Evolutionary conservation across 139 green algal genomes (phyloP), one percentile per base, ranked within the genome.

Genomic region (Chlamydomonas urium): DNA sequence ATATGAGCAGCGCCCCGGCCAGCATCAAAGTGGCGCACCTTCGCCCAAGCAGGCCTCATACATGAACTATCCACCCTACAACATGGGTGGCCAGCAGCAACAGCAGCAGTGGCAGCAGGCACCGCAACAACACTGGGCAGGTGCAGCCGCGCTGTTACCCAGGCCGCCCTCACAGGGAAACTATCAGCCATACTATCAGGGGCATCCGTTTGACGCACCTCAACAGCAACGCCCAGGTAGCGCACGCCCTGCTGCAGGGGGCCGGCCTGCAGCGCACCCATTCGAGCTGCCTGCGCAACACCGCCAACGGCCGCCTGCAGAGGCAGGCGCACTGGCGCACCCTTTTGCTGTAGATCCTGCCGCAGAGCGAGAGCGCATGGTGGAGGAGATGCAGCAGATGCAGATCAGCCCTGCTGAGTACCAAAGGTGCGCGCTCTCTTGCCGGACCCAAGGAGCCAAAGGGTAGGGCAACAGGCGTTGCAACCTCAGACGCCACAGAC

Each of bases 301-400:
- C n/a, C n/a, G n/a, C n/a, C n/a, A n/a, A n/a, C 2, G 47, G 63
- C 34, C 29, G 26, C 6, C 6, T 23, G 28, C 47, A 38, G 33
- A 47, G 59, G 38, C 58, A 34, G 37, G 47, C 17, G 5, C 48
- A 21, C 24, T 58, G 50, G 48, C 26, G 10, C 50, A 67, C n/a
- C 53, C 38, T 1, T 62, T 63, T 69, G 61, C 61, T 32, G 19
- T 42, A 36, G 61, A 69, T 28, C 61, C 32, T 4, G 35, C 23
- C 23, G 32, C 24, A 34, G 32, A 53, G 4, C 77, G 48, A 24
- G 78, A 83, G 53, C n/a, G 31, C 1, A 69, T 83, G 53, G 78
- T 73, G 3, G 72, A 73, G 23, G 78, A 79, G 29, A 69, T 83
- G 2, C 63, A 83, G 28, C 68, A 62, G 14, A 75, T 83, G 68